Conservation (phyloP, 1,284 basidiomycete species). For the Vanrija sp. region DNA sequence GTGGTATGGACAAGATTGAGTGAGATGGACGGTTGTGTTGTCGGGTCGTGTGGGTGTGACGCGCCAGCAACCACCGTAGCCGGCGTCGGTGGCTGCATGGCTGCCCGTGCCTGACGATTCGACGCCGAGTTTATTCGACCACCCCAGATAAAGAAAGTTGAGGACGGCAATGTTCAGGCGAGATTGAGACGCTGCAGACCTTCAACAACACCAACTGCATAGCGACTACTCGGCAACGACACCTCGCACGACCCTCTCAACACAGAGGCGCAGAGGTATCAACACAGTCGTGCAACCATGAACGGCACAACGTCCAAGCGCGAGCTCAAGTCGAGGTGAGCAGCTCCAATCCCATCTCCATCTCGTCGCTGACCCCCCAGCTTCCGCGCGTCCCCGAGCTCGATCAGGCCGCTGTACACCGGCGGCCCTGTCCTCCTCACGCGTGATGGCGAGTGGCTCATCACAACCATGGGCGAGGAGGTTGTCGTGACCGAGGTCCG, state of each 20-base stretch:
- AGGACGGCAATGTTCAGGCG: background rate
- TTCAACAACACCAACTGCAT: too few relatives aligned
- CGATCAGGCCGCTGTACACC: constrained; percentile 69
- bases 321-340: constrained; percentile 43
- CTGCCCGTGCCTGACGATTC: background rate
- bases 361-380: constrained; percentile 12
- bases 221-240: too few relatives aligned
- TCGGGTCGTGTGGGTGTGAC: background rate
- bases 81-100: background rate
- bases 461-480: constrained; percentile 83
- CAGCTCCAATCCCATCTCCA: background rate
- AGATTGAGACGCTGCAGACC: too few relatives aligned
- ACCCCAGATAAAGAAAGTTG: constrained; percentile 11
- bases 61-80: background rate
- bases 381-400: constrained; percentile 47
- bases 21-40: background rate
- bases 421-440: constrained; percentile 78
- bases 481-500: constrained; percentile 75
- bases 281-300: constrained; percentile 14
- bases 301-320: constrained; percentile 31
- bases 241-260: too few relatives aligned
- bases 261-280: too few relatives aligned
- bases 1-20: background rate
- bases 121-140: background rate
- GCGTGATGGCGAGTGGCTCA: constrained; percentile 70